Evolutionary conservation across 345 rosid genomes (phyloP).

Genomic region (Brassica napus): DNA sequence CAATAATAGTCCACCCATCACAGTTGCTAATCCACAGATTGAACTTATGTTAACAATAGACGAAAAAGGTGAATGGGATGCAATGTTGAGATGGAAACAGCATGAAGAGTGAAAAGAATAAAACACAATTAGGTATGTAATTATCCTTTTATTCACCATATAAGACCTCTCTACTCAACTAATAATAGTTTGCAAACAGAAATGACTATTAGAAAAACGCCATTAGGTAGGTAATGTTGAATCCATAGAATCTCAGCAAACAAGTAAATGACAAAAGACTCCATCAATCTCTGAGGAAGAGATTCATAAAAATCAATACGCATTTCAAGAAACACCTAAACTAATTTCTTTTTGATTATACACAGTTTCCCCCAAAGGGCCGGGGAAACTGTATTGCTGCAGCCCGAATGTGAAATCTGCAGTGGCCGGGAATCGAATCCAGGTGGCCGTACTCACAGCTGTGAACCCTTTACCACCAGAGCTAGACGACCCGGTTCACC

Average conservation of each 20-base stretch:
- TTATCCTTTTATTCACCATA: not conserved
- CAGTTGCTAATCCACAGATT: not conserved
- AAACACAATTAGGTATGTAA: not conserved
- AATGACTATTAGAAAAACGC: not conserved
- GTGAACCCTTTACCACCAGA: no score
- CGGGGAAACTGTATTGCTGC: no score
- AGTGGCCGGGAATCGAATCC: no score
- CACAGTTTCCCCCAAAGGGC: no score
- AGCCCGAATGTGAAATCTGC: no score
- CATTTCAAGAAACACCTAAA: not conserved
- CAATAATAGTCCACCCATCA: not conserved
- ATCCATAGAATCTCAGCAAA: constrained; percentile 8
- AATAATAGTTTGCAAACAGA: not conserved
- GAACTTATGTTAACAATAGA: not conserved
- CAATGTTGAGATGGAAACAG: constrained; percentile 14
- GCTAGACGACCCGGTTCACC: no score
- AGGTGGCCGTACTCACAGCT: no score
- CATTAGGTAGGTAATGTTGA: not conserved
- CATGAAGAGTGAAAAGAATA: not conserved
- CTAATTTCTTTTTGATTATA: no score
- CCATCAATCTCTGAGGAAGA: constrained; percentile 9
- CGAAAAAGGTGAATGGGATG: not conserved
- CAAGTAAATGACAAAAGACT: constrained; percentile 13
- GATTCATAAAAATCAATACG: constrained; percentile 10
- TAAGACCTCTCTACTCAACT: not conserved